Evolutionary conservation across 2,329 filamentous ascomycete genomes (phyloP), one percentile per base, ranked within the genome.

Genomic region (Penicillium psychrosexuale): DNA sequence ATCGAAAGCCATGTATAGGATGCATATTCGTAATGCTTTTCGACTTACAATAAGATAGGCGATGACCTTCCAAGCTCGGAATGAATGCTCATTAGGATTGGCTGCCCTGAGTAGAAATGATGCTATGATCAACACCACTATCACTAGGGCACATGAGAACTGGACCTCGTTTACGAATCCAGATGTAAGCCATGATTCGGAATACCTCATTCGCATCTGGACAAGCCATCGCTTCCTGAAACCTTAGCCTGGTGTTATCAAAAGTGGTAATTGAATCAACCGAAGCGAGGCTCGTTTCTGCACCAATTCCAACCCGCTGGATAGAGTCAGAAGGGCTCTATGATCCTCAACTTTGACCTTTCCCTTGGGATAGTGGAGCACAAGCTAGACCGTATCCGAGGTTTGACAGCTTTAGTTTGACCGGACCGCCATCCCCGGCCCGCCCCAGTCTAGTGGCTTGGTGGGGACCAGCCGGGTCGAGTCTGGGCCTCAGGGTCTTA

Each of bases 361-460:
- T 51, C 52, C 43, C 46, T 47, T 51, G 56, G 61, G 60, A 47
- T 40, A 42, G 19, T 17, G 48, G 47, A 24, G 37, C 9, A 15
- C 11, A 8, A 19, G 33, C 57, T 54, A 57, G 40, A 37, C 55
- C 30, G 2, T 3, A 34, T 40, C 13, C 13, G 52, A 40, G 17
- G 44, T 56, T 51, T 64, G 62, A 64, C 62, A 64, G 62, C 56
- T 55, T 63, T 64, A 58, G 52, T 42, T 48, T 34, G 12, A 15
- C 57, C 62, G 62, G 62, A 42, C 61, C 62, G 62, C 8, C 48
- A 46, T 58, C 61, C 61, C 59, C 62, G 62, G 37, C 51, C 59
- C 61, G 57, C 56, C 44, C 47, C 40, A 43, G 30, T 36, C 37
- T 31, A 33, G 28, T 54, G 40, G 40, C 34, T 40, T 36, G n/a